Percentiles rank a stretch among this genome's conserved stretches.
These are phyloP conservation scores for Cercospora sp. DNA, from an alignment of 2,329 filamentous ascomycete genomes.

Conservation along the genomic window DNA sequence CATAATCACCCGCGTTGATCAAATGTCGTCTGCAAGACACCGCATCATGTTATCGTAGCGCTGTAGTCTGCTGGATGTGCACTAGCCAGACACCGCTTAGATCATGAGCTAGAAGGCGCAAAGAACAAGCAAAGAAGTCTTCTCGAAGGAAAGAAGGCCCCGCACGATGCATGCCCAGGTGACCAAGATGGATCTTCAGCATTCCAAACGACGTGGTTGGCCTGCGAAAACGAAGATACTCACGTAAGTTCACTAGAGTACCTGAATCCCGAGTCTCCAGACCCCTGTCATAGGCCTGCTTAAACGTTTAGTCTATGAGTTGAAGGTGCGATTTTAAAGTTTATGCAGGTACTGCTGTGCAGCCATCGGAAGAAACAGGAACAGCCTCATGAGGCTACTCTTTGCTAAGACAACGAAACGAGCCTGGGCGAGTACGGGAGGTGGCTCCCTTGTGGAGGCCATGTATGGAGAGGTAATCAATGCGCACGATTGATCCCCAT, in stretches of 20 bases:
- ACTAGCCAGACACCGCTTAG: background rate
- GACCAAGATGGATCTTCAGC: background rate
- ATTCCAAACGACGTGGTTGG: background rate
- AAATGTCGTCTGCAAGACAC: background rate
- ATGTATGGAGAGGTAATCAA: background rate
- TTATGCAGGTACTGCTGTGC: constrained; percentile 1
- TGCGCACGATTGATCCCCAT: background rate
- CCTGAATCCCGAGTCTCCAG: background rate
- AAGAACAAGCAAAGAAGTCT: background rate
- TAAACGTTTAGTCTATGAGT: constrained; percentile 10
- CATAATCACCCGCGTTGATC: background rate
- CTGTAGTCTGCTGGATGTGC: background rate
- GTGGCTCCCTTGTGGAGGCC: background rate
- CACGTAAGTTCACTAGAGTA: background rate
- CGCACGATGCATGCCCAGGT: background rate
- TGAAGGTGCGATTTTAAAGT: constrained; percentile 14
- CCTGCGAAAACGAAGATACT: background rate
- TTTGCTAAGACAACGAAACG: constrained; percentile 4
- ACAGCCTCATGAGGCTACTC: constrained; percentile 5
- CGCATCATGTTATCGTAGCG: background rate
- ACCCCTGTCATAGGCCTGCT: background rate
- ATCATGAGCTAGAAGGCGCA: constrained; percentile 1
- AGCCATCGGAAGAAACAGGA: constrained; percentile 17
- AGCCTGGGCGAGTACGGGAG: background rate
- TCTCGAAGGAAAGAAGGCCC: background rate